Base-by-base conservation (phyloP, 352 stramenopile genomes). In the Phytophthora macrochlamydospora region DNA sequence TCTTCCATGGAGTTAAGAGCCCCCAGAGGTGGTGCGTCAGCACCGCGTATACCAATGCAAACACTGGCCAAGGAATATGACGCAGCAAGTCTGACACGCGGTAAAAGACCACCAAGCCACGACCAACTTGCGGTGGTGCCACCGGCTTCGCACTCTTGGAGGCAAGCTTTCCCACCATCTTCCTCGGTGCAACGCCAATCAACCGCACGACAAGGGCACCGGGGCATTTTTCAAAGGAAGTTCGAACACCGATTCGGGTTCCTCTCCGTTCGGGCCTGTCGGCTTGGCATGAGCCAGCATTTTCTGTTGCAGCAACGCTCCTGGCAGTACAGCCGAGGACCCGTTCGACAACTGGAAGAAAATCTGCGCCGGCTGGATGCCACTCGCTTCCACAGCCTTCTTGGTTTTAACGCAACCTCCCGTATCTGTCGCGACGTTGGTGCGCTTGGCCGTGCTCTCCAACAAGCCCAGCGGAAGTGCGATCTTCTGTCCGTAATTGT, bases 401-500 rank as follows among this genome's bases (percentile, higher is more conserved):
- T 81, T 76, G 14, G 53, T 44, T 46, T 32, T 45, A 24, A 18
- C 28, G 33, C 54, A 70, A 30, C 51, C 53, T 7, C 28, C 44
- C n/a, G 9, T 38, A 13, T 56, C 51, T 2, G 33, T 57, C 2
- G 48, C 58, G 28, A 18, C 48, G 13, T 66, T 68, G 4, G 56
- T 52, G 29, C 66, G 66, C 28, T 70, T 72, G 8, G 75, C 74
- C 14, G 66, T 72, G 51, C 73, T 83, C 49, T 92, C 81, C 37
- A 95, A 60, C 32, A 95, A 55, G 12, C 73, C 78, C 37, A 88
- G 64, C 12, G 85, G 81, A 43, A 95, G 44, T 30, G 85, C 85
- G 69, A 95, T 95, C 66, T 91, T 91, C 67, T 95, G 87, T 42
- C 85, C 84, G 65, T 93, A 95, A 56, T 85, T 81, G 56, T 95